Base-by-base conservation (phyloP, 2,329 filamentous ascomycete genomes). In the Xylariaceae sp. region DNA sequence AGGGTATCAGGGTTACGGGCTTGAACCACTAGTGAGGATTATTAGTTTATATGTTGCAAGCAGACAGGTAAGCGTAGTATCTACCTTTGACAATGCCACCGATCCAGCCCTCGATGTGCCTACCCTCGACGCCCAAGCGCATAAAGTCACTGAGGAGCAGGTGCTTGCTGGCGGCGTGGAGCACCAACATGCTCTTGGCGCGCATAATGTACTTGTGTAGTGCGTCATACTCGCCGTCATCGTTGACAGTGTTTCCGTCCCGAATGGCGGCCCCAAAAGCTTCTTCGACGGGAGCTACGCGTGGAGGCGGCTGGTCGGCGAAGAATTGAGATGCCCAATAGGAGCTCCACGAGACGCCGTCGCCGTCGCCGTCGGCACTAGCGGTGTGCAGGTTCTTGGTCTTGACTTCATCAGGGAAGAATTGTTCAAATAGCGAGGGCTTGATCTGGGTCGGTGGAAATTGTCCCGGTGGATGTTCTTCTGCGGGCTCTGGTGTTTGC, bases 61-160 rank as follows among this genome's bases (percentile, higher is more conserved):
- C 6, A 46, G 6, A 43, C 6, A 45, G 36, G 17, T 19, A 31
- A 45, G 14, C 49, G n/a, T 53, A 31, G 14, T 18, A 48, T 60
- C 42, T 67, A 80, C 80, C 74, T 69, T 83, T 81, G 38, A 75
- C 70, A 51, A 90, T 83, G 28, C 82, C 82, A 50, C 75, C 77
- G 10, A 80, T 75, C 88, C 88, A 91, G 39, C 79, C 79, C 55
- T 87, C 82, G 33, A 92, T 79, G 60, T 88, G 83, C 48, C 75
- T 70, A 42, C 83, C 82, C 61, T 78, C 80, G 1, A 79, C 79
- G 5, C 83, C 77, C 16, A 91, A 69, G 50, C 88, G 84, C 57
- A 82, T 78, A 69, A 93, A 92, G 71, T 93, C 89, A 58, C 79
- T 80, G 60, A 86, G 80, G 17, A 75, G 74, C 41, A 92, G 75